Conservation (phyloP, 106 monocot species). For the Dendrobium catenatum region DNA sequence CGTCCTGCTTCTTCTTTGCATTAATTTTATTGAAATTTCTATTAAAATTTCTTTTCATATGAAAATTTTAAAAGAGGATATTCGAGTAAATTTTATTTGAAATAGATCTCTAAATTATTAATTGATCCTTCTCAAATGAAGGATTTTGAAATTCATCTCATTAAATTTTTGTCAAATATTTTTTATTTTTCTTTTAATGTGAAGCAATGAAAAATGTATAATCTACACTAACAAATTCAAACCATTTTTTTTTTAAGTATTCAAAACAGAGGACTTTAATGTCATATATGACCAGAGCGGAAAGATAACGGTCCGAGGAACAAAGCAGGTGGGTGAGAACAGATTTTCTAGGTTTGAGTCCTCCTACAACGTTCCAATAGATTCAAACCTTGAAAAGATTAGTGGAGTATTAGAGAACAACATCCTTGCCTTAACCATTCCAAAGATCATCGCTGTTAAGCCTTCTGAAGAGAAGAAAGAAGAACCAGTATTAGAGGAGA, state of each 20-base stretch:
- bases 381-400: conserved; percentile 10
- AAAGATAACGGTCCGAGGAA: conserved; percentile 14
- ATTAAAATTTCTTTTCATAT: too few relatives aligned
- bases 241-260: background rate
- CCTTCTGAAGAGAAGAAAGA: background rate
- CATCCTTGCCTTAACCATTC: conserved; percentile 9
- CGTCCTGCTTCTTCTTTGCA: too few relatives aligned
- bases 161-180: too few relatives aligned
- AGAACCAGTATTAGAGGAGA: background rate
- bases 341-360: background rate
- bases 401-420: conserved; percentile 17
- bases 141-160: too few relatives aligned
- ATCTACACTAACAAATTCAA: too few relatives aligned
- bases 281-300: conserved; percentile 7
- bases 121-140: too few relatives aligned
- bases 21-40: too few relatives aligned
- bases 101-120: too few relatives aligned
- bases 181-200: too few relatives aligned
- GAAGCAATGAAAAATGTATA: too few relatives aligned
- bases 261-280: conserved; percentile 17
- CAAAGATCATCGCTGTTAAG: background rate
- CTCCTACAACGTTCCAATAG: conserved; percentile 6
- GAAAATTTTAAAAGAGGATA: too few relatives aligned
- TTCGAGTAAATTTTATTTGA: too few relatives aligned
- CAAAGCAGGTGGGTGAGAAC: background rate